Conservation (phyloP, 352 stramenopile genomes). For the Pythium vanterpoolii region DNA sequence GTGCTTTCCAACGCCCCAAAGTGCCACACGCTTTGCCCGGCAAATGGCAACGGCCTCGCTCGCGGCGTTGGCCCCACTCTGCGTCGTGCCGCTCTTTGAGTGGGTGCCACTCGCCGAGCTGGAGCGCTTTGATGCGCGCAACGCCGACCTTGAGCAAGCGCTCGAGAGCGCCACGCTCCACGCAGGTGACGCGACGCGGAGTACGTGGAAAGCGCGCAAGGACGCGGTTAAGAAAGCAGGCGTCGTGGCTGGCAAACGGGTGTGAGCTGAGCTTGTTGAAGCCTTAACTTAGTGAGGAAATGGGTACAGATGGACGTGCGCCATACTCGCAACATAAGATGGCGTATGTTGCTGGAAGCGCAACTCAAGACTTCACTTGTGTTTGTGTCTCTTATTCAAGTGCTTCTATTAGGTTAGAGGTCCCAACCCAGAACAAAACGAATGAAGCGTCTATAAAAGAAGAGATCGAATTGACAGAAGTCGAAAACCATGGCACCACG, state of each 20-base stretch:
- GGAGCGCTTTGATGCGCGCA: slow-evolving; percentile 65
- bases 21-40: slow-evolving; percentile 65
- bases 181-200: slow-evolving; percentile 25
- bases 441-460: neutral
- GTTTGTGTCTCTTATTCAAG: too few relatives aligned
- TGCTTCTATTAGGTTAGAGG: too few relatives aligned
- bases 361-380: neutral
- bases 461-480: too few relatives aligned
- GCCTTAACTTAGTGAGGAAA: slow-evolving; percentile 9
- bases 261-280: slow-evolving; percentile 4
- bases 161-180: slow-evolving; percentile 44
- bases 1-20: slow-evolving; percentile 77
- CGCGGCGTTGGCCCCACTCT: slow-evolving; percentile 33
- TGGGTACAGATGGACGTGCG: slow-evolving; percentile 10
- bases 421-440: too few relatives aligned
- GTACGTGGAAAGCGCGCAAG: slow-evolving; percentile 69
- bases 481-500: slow-evolving; percentile 40
- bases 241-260: slow-evolving; percentile 10
- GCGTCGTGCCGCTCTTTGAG: slow-evolving; percentile 76
- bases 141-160: slow-evolving; percentile 57
- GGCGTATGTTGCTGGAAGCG: neutral
- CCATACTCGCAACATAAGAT: slow-evolving; percentile 16
- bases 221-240: slow-evolving; percentile 56
- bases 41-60: slow-evolving; percentile 50
- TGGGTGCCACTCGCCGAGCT: slow-evolving; percentile 69